phyloP scores from a whole-genome alignment of 148 eudicot genomes.

The Suaeda aralocaspica region DNA sequence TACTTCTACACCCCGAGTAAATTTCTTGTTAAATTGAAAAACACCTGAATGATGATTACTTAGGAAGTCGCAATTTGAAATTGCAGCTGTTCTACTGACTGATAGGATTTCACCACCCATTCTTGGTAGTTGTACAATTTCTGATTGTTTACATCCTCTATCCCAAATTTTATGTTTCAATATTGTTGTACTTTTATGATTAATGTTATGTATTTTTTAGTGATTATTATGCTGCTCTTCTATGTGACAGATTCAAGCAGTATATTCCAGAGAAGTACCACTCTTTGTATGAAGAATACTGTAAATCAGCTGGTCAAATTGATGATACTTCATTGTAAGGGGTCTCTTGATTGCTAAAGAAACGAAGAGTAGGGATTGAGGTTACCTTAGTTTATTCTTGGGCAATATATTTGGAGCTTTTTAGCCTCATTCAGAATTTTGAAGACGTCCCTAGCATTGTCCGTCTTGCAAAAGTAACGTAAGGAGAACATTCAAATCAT shows the following conservation, averaged over 20 bases:
- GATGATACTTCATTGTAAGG: constrained; percentile 20
- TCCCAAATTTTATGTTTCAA: background rate
- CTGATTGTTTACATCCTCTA: background rate
- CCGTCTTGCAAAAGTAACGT: background rate
- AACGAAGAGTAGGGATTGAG: background rate
- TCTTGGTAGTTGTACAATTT: background rate
- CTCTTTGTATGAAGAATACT: constrained; percentile 59
- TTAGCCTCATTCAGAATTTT: background rate
- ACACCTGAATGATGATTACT: no score
- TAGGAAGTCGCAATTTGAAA: no score
- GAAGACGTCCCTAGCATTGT: background rate
- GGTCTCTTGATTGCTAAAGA: background rate
- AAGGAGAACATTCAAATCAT: background rate
- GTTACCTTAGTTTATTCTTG: background rate
- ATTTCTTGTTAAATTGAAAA: no score
- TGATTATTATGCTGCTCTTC: constrained; percentile 12
- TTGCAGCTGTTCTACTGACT: no score
- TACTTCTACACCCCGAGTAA: no score
- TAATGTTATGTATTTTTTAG: background rate
- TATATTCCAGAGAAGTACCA: constrained; percentile 77
- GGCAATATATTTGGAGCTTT: background rate
- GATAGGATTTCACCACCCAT: no score
- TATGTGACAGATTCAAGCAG: constrained; percentile 68
- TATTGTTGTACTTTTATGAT: background rate
- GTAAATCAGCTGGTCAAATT: constrained; percentile 29